Conservation (phyloP, 192 early-diverging fungal species). For the Fimicolochytrium jonesii region DNA sequence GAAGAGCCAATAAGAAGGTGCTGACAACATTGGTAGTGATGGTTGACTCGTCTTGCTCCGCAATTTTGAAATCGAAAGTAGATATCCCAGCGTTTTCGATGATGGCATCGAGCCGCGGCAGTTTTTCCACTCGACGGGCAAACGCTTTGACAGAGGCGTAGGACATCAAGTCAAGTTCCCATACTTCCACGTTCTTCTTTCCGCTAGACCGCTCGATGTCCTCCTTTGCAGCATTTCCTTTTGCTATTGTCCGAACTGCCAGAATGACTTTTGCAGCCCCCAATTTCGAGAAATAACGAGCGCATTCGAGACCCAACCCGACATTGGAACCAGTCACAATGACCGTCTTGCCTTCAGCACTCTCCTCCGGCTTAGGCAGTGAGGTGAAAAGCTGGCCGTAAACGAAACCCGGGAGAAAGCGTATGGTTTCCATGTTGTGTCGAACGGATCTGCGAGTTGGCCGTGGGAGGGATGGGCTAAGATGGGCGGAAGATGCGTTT, state of each 20-base stretch:
- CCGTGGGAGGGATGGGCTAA: no score
- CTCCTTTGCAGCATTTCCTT: constrained; percentile 4
- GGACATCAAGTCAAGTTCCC: not conserved
- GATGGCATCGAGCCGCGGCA: not conserved
- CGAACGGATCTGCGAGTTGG: no score
- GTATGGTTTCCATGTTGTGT: no score
- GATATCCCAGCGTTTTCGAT: not conserved
- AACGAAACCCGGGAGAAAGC: no score
- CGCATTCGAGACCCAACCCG: constrained; percentile 6
- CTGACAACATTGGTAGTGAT: not conserved
- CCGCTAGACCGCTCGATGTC: not conserved
- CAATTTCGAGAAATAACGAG: constrained; percentile 4
- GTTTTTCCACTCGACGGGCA: not conserved
- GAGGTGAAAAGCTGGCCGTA: no score
- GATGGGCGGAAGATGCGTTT: no score
- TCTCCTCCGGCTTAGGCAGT: no score
- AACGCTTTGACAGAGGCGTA: not conserved
- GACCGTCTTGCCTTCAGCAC: constrained; percentile 7
- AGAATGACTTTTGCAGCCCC: constrained; percentile 9
- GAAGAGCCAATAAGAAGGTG: constrained; percentile 12
- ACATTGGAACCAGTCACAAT: constrained; percentile 9
- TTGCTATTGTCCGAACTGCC: not conserved
- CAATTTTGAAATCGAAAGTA: not conserved
- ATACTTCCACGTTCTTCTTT: not conserved
- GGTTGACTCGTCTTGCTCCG: not conserved